Percentiles rank a stretch among this genome's conserved stretches.
phyloP scores from a whole-genome alignment of 306 rosid species.

The Quillaja saponaria region DNA sequence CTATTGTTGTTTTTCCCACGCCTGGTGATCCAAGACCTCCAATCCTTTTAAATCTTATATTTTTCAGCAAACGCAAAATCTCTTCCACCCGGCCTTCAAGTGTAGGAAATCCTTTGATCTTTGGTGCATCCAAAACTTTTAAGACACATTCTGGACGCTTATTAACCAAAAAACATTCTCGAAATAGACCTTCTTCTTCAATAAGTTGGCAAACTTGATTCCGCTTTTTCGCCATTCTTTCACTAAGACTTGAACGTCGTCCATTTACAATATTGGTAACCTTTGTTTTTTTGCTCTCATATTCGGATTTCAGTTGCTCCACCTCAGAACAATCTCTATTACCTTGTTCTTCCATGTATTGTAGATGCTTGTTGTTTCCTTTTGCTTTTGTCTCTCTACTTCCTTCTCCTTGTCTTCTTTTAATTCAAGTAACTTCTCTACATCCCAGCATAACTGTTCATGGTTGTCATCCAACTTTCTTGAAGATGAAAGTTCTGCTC shows the following conservation, averaged over 20 bases:
- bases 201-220: neutral
- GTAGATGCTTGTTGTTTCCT: too few species aligned
- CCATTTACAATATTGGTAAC: too few species aligned
- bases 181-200: neutral
- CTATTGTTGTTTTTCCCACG: neutral
- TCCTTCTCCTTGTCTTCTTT: too few species aligned
- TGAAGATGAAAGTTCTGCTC: neutral
- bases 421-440: too few species aligned
- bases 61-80: neutral
- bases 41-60: neutral
- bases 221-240: neutral
- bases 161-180: neutral
- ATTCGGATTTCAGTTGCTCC: neutral
- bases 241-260: neutral
- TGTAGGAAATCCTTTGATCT: neutral
- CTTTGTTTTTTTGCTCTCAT: neutral
- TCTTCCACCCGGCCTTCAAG: neutral
- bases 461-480: neutral
- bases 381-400: too few species aligned
- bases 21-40: neutral
- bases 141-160: neutral
- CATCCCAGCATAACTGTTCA: too few species aligned
- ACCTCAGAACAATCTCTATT: neutral
- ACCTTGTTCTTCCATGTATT: neutral
- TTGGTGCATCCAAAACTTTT: neutral